A percentile compares a stretch with the other conserved stretches of the same genome.
Conservation (phyloP, 257 asterid species). For the Plectranthus barbatus region DNA sequence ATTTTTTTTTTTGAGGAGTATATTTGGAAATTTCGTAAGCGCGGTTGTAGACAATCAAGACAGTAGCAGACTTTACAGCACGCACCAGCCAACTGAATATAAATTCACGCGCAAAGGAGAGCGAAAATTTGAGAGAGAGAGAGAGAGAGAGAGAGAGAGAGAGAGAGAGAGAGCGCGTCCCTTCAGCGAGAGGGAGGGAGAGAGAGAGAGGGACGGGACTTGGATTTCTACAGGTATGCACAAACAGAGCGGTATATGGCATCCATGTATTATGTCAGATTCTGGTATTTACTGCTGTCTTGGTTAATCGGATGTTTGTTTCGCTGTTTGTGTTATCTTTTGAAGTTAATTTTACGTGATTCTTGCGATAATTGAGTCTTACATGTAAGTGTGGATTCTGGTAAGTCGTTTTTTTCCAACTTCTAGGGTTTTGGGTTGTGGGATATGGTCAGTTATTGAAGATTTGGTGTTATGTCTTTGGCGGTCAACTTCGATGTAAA, state of each 20-base stretch:
- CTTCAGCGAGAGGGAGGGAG: slow-evolving; percentile 4
- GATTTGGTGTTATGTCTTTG: background rate
- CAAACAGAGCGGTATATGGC: no score
- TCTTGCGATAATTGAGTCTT: slow-evolving; percentile 8
- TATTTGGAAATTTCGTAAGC: background rate
- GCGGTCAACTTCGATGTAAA: slow-evolving; percentile 17
- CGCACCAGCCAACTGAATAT: slow-evolving; percentile 14
- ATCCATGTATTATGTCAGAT: slow-evolving; percentile 7
- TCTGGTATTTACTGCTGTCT: background rate
- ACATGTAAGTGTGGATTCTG: background rate
- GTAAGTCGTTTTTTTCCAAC: slow-evolving; percentile 7
- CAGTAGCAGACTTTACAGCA: slow-evolving; percentile 17
- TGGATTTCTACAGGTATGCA: slow-evolving; percentile 31
- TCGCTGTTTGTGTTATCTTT: background rate
- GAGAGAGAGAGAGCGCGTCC: slow-evolving; percentile 41
- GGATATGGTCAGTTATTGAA: background rate
- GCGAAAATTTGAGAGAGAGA: no score
- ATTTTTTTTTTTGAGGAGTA: no score
- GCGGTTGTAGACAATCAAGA: slow-evolving; percentile 14
- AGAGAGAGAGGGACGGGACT: slow-evolving; percentile 17
- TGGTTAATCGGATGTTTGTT: background rate
- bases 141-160: no score
- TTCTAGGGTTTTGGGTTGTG: slow-evolving; percentile 28
- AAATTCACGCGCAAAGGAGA: slow-evolving; percentile 15
- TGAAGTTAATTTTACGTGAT: background rate